Percentiles rank a stretch among this genome's conserved stretches.
Conservation (phyloP, 2,329 filamentous ascomycete genomes). For the Drechslera avenae region DNA sequence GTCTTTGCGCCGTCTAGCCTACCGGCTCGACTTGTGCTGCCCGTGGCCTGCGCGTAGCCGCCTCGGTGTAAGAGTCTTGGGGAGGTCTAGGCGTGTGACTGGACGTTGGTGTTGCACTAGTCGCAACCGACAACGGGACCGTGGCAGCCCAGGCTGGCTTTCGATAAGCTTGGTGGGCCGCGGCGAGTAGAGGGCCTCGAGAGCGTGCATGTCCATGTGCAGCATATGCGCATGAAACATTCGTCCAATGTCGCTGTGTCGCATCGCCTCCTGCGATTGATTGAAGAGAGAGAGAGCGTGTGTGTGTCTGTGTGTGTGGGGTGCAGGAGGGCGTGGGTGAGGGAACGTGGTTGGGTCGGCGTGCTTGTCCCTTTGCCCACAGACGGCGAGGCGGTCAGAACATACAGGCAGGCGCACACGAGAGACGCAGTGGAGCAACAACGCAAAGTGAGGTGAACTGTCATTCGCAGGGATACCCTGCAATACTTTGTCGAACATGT, state of each 20-base stretch:
- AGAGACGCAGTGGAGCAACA: conserved; percentile 13
- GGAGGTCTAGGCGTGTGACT: conserved; percentile 25
- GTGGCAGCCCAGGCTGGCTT: conserved; percentile 21
- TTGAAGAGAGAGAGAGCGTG: neutral
- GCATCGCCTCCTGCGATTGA: conserved; percentile 7
- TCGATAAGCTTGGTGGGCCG: conserved; percentile 26
- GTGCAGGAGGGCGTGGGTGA: conserved; percentile 1
- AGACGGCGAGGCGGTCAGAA: neutral
- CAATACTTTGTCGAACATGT: conserved; percentile 1
- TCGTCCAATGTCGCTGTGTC: conserved; percentile 17
- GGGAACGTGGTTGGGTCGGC: conserved; percentile 17
- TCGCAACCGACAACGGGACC: conserved; percentile 20
- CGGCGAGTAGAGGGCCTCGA: conserved; percentile 19
- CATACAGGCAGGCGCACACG: conserved; percentile 4
- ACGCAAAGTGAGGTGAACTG: conserved; percentile 14
- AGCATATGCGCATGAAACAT: conserved; percentile 21
- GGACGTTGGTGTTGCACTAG: conserved; percentile 21
- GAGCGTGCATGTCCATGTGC: conserved; percentile 18
- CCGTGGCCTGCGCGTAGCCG: conserved; percentile 35
- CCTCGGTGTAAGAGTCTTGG: conserved; percentile 34
- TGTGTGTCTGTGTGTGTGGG: conserved; percentile 6
- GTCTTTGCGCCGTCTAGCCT: conserved; percentile 20
- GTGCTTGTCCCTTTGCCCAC: conserved; percentile 11
- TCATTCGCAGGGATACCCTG: conserved; percentile 16
- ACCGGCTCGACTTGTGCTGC: conserved; percentile 33